A percentile compares a stretch with the other conserved stretches of the same genome.
These are phyloP conservation scores for Chlorophyllum brunneum DNA, from an alignment of 768 basidiomycete species.

Conservation along the genomic window DNA sequence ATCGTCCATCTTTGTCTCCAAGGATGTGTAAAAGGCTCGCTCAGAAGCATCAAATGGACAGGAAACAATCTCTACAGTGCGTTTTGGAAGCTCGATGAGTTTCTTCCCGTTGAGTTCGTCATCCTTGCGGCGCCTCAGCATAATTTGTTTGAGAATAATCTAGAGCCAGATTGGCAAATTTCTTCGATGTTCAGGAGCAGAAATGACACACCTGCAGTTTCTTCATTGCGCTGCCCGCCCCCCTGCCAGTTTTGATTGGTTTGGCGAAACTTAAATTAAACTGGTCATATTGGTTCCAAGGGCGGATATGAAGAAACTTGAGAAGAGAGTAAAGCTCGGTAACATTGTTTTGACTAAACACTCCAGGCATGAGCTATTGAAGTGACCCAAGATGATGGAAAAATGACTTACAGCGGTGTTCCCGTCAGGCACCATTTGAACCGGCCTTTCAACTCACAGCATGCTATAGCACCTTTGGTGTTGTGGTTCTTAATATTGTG, in stretches of 20 bases:
- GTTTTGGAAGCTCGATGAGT: slow-evolving; percentile 75
- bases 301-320: slow-evolving; percentile 82
- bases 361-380: slow-evolving; percentile 16
- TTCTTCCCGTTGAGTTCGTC: slow-evolving; percentile 73
- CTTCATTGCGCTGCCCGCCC: slow-evolving; percentile 71
- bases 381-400: slow-evolving; percentile 4
- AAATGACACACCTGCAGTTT: slow-evolving; percentile 58
- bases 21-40: slow-evolving; percentile 69
- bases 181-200: not conserved
- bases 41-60: slow-evolving; percentile 80
- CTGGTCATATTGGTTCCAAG: slow-evolving; percentile 71
- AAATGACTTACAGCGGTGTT: slow-evolving; percentile 58
- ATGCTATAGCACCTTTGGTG: slow-evolving; percentile 75
- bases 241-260: slow-evolving; percentile 68
- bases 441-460: slow-evolving; percentile 71
- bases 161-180: slow-evolving; percentile 22
- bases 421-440: slow-evolving; percentile 89
- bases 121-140: slow-evolving; percentile 86
- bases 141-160: slow-evolving; percentile 79
- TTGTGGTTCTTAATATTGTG: slow-evolving; percentile 90
- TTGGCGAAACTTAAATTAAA: slow-evolving; percentile 80
- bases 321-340: slow-evolving; percentile 87
- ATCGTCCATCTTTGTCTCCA: slow-evolving; percentile 64
- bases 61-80: slow-evolving; percentile 64
- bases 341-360: slow-evolving; percentile 79